Evolutionary conservation across 2,329 filamentous ascomycete species (phyloP).

Genomic region (Fonsecaea monophora): DNA sequence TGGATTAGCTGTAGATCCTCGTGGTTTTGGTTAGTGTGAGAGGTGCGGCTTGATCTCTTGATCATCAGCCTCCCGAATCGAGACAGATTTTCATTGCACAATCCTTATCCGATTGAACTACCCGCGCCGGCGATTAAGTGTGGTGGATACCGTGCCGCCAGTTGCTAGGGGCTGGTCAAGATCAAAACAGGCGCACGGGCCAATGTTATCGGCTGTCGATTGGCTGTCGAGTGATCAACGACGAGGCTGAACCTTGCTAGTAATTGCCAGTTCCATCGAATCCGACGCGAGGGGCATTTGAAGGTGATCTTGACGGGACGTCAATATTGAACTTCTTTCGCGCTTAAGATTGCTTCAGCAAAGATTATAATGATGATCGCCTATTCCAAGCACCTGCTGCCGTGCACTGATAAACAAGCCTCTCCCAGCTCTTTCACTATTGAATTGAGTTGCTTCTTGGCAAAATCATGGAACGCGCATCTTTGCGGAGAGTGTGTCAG

Average conservation of each 20-base stretch:
- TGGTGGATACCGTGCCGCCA: neutral
- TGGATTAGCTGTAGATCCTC: neutral
- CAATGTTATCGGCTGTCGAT: neutral
- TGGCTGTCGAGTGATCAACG: neutral
- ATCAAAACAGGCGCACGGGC: neutral
- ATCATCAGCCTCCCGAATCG: constrained; percentile 1
- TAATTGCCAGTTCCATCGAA: constrained; percentile 6
- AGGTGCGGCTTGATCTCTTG: neutral
- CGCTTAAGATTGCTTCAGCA: neutral
- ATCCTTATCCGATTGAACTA: neutral
- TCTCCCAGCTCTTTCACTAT: neutral
- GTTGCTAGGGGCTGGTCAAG: neutral
- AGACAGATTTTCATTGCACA: constrained; percentile 5
- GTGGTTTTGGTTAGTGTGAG: neutral
- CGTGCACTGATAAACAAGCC: neutral
- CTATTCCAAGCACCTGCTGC: neutral
- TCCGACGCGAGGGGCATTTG: neutral
- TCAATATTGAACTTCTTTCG: neutral
- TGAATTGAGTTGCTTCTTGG: neutral
- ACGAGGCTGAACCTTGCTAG: constrained; percentile 6
- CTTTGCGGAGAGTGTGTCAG: neutral
- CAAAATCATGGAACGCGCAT: neutral
- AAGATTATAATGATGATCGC: neutral
- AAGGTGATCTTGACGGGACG: neutral
- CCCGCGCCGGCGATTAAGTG: neutral